Percentiles rank a stretch among this genome's conserved stretches.
Conservation (phyloP, 2,329 filamentous ascomycete genomes). For the Aschersonia sp. region DNA sequence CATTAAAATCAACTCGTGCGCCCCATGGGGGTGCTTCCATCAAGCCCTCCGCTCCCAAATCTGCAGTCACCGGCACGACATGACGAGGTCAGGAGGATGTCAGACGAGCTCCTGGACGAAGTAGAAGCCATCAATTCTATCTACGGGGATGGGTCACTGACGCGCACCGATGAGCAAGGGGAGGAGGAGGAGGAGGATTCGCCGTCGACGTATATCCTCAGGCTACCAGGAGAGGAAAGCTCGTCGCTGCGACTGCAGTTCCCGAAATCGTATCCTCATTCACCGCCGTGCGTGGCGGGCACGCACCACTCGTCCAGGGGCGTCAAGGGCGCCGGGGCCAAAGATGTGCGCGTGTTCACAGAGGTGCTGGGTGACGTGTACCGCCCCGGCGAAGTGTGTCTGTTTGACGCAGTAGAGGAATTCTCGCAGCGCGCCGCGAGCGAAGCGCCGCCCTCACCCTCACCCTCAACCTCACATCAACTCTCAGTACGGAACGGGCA, state of each 20-base stretch:
- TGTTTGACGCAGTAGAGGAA: slow-evolving; percentile 85
- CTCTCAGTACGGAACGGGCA: slow-evolving; percentile 25
- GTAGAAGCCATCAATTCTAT: slow-evolving; percentile 75
- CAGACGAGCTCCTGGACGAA: slow-evolving; percentile 54
- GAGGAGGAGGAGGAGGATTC: neutral
- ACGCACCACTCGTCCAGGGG: slow-evolving; percentile 70
- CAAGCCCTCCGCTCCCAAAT: too few relatives aligned
- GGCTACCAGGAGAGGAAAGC: slow-evolving; percentile 46
- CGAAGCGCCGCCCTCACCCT: too few relatives aligned
- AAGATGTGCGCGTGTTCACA: slow-evolving; percentile 54
- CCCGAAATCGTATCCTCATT: slow-evolving; percentile 57
- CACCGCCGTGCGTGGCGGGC: slow-evolving; percentile 54
- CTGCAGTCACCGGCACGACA: too few relatives aligned
- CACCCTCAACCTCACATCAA: neutral
- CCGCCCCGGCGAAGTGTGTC: slow-evolving; percentile 60
- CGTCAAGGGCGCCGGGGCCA: slow-evolving; percentile 55
- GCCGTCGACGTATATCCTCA: slow-evolving; percentile 39
- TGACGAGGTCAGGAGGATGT: slow-evolving; percentile 17
- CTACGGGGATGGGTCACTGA: slow-evolving; percentile 54
- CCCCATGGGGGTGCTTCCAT: too few relatives aligned
- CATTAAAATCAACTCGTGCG: too few relatives aligned
- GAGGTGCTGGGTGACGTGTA: slow-evolving; percentile 54
- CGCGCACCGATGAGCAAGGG: slow-evolving; percentile 18
- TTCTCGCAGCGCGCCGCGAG: slow-evolving; percentile 14
- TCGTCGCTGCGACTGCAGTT: slow-evolving; percentile 54